A percentile compares a stretch with the other conserved stretches of the same genome.
These are phyloP conservation scores for Climacium dendroides DNA, from an alignment of 225 moss, liverwort and hornwort genomes.

Conservation along the genomic window DNA sequence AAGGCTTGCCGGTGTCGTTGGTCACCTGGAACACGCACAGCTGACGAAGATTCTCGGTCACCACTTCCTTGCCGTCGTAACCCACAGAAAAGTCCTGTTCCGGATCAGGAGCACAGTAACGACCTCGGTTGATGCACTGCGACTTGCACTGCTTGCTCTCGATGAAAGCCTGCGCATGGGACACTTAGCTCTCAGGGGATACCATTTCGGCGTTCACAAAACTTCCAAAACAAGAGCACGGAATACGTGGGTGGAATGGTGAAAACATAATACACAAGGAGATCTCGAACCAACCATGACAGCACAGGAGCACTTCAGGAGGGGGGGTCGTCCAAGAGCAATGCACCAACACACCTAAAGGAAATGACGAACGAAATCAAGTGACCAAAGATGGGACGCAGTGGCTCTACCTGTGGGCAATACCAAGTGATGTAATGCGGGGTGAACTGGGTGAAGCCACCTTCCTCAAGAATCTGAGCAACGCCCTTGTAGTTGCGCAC, in stretches of 20 bases:
- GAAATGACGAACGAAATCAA: neutral
- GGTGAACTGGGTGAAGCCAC: conserved; percentile 59
- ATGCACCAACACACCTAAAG: neutral
- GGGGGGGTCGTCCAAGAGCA: neutral
- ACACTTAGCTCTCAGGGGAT: neutral
- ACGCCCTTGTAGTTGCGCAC: conserved; percentile 68
- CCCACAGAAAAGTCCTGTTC: conserved; percentile 70
- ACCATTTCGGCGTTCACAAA: neutral
- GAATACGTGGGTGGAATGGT: neutral
- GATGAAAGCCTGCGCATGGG: neutral
- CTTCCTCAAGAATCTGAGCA: conserved; percentile 66
- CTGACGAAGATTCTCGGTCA: conserved; percentile 66
- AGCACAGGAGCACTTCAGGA: neutral
- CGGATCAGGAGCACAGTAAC: conserved; percentile 82
- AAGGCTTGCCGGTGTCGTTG: conserved; percentile 24
- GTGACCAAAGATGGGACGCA: neutral
- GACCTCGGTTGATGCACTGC: conserved; percentile 71
- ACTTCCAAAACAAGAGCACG: neutral
- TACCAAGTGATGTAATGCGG: conserved; percentile 97
- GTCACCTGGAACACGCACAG: conserved; percentile 58
- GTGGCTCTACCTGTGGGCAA: conserved; percentile 37
- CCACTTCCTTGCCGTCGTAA: conserved; percentile 78
- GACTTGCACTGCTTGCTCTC: conserved; percentile 66
- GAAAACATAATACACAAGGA: neutral
- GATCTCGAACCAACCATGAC: neutral